Evolutionary conservation across 495 filamentous ascomycete species (phyloP), one percentile per base, ranked within the genome.

Genomic region (Xylaria bambusicola): DNA sequence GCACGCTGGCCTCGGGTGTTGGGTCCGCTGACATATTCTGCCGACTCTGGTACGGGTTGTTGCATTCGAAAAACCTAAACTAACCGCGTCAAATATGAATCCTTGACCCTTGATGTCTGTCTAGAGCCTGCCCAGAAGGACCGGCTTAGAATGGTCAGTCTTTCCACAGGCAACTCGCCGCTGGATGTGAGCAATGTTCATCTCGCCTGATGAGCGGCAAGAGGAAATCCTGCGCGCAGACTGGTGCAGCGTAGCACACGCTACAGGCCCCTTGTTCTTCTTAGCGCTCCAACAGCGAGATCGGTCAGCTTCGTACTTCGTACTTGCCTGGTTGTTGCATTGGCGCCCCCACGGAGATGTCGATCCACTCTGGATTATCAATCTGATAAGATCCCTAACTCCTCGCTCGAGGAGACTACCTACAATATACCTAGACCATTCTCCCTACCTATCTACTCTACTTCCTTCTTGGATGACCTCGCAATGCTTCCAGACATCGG

Each of bases 341-440:
- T n/a, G n/a, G 29, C 10, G 10, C 49, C 35, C 47, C 50, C 48
- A 52, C 50, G 33, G 21, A 38, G 33, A 54, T 6, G 12, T 33
- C n/a, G 38, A 31, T 54, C 52, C 52, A 54, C 52, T 21, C 26
- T 18, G 36, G 3, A 52, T 66, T 64, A 66, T 67, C 66, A 65
- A 69, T 69, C 64, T 61, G 66, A 67, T 69, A 69, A 69, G 62
- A 69, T 69, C 63, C 12, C 18, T 15, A n/a, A 41, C 20, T 8
- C 23, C 50, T n/a, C n/a, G n/a, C 50, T 29, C 35, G 23, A 21
- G 49, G 12, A 38, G n/a, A n/a, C n/a, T n/a, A n/a, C n/a, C n/a
- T n/a, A n/a, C n/a, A n/a, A n/a, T n/a, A n/a, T n/a, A n/a, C n/a
- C 31, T 10, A 12, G 18, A 20, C 6, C 29, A 1, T 20, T 36